Evolutionary conservation across 805 yeast genomes (phyloP).

Genomic region (Saccharomycopsis oosterbeekiorum): DNA sequence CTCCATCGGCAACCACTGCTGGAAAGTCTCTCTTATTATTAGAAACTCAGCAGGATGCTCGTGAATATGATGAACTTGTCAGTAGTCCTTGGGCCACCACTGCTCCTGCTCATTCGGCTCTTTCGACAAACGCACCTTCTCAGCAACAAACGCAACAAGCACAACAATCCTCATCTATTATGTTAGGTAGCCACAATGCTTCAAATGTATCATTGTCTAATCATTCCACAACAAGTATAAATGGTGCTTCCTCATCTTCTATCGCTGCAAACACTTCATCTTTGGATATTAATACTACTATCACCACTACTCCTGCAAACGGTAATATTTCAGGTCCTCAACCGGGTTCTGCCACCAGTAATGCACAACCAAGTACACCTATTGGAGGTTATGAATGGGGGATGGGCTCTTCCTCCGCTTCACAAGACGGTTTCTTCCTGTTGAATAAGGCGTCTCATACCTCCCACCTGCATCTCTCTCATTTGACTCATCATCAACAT

Average conservation of each 20-base stretch:
- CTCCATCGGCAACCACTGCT: slow-evolving; percentile 22
- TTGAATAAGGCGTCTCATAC: neutral
- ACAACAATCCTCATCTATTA: slow-evolving; percentile 21
- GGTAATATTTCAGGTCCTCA: slow-evolving; percentile 27
- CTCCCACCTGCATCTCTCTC: neutral
- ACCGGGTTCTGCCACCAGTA: neutral
- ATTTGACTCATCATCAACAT: neutral
- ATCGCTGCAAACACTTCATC: neutral
- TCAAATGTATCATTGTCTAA: neutral
- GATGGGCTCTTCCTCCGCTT: neutral
- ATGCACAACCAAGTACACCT: slow-evolving; percentile 7
- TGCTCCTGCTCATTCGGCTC: slow-evolving; percentile 5
- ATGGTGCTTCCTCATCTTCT: neutral
- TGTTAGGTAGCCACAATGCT: slow-evolving; percentile 29
- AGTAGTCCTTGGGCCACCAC: slow-evolving; percentile 27
- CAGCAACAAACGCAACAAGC: slow-evolving; percentile 22
- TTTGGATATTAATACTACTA: slow-evolving; percentile 2
- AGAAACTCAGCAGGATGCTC: slow-evolving; percentile 39
- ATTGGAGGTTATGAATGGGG: slow-evolving; percentile 26
- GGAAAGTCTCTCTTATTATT: slow-evolving; percentile 36
- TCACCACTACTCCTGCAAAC: slow-evolving; percentile 16
- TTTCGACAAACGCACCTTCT: slow-evolving; percentile 1
- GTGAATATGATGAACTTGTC: slow-evolving; percentile 37
- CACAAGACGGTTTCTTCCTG: neutral
- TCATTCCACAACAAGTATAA: slow-evolving; percentile 1